A percentile compares a stretch with the other conserved stretches of the same genome.
phyloP scores from a whole-genome alignment of 176 grass and related monocot genomes.

The Paspalum notatum region DNA sequence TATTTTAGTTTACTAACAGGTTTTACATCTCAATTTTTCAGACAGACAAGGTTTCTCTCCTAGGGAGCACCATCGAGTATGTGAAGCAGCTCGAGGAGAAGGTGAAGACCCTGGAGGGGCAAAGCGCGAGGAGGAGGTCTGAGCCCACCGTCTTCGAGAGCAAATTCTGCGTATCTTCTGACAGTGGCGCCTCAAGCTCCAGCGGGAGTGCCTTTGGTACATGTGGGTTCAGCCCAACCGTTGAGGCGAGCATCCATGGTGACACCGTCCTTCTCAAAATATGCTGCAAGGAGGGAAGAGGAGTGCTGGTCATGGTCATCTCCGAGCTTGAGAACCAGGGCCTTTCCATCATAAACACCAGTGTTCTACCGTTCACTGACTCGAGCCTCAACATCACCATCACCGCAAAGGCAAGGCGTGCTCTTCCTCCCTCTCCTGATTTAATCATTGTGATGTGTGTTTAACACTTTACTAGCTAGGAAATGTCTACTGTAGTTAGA shows the following conservation, averaged over 20 bases:
- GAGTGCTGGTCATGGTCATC: conserved; percentile 54
- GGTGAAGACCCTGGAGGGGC: conserved; percentile 58
- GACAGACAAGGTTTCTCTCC: conserved; percentile 72
- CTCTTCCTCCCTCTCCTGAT: not conserved
- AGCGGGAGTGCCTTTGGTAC: not conserved
- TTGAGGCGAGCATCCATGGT: conserved; percentile 53
- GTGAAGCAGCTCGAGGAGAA: conserved; percentile 62
- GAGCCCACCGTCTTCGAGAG: conserved; percentile 53
- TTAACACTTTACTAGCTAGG: not conserved
- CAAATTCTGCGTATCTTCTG: conserved; percentile 40
- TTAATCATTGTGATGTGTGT: not conserved
- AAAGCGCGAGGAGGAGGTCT: conserved; percentile 18
- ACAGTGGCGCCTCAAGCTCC: conserved; percentile 5
- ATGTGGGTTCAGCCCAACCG: conserved; percentile 8
- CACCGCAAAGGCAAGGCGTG: conserved; percentile 49
- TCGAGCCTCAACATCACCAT: conserved; percentile 61
- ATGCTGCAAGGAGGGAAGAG: conserved; percentile 53
- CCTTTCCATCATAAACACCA: conserved; percentile 61
- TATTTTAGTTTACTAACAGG: no score
- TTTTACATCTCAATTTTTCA: conserved; percentile 4
- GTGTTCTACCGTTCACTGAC: conserved; percentile 49
- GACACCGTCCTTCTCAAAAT: conserved; percentile 57
- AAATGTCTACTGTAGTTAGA: not conserved
- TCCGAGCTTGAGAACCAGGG: conserved; percentile 60
- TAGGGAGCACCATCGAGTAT: conserved; percentile 59